Conservation (phyloP, 768 basidiomycete species). For the Rhodosporidiobolus sp. region DNA sequence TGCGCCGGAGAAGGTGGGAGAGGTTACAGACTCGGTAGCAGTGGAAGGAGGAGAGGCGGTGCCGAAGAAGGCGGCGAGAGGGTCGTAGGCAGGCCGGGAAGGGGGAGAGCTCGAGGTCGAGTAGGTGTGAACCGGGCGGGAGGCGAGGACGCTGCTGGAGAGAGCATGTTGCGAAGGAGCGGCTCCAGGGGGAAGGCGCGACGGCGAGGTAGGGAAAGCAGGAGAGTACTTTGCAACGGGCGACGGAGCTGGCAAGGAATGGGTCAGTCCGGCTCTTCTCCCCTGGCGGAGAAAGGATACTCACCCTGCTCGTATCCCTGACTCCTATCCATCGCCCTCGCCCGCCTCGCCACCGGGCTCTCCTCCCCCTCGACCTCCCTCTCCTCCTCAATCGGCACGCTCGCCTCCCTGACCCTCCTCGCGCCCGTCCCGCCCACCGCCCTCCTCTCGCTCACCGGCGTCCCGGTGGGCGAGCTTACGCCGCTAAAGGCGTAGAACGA, state of each 20-base stretch:
- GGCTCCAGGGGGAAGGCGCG: too few relatives aligned
- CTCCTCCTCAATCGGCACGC: too few relatives aligned
- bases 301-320: background rate
- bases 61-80: conserved; percentile 14
- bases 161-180: background rate
- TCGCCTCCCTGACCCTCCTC: background rate
- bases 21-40: background rate
- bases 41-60: background rate
- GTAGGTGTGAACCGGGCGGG: too few relatives aligned
- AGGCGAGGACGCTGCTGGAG: background rate
- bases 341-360: background rate
- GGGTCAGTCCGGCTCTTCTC: too few relatives aligned
- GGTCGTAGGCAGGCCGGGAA: background rate
- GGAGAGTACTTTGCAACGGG: too few relatives aligned
- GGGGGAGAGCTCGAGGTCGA: background rate
- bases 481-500: conserved; percentile 3
- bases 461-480: background rate
- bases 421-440: background rate
- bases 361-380: background rate
- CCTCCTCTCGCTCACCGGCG: too few relatives aligned
- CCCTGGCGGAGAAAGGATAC: too few relatives aligned
- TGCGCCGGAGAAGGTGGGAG: background rate
- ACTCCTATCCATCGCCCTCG: background rate
- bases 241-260: too few relatives aligned
- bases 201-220: too few relatives aligned